phyloP scores from a whole-genome alignment of 1,284 basidiomycete genomes.

The Moniliella sp. region DNA sequence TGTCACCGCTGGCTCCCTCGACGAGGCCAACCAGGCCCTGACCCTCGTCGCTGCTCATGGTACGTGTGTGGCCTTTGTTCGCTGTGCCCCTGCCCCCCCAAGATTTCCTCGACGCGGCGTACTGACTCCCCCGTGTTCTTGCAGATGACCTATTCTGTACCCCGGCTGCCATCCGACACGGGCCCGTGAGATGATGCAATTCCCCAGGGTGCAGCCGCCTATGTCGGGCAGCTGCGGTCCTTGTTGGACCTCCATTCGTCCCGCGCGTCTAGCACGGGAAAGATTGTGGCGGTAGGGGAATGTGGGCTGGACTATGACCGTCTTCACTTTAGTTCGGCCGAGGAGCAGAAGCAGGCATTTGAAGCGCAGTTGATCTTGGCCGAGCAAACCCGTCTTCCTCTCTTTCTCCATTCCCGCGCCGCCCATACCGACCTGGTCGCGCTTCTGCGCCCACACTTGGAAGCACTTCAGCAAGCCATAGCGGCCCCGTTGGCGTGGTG shows the following conservation, averaged over 20 bases:
- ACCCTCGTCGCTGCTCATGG: conserved; percentile 45
- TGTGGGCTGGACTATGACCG: conserved; percentile 75
- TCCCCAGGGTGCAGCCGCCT: conserved; percentile 42
- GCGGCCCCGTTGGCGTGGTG: conserved; percentile 41
- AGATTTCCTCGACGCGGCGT: neutral
- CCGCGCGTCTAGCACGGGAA: neutral
- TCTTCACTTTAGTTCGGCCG: conserved; percentile 47
- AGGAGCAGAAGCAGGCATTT: conserved; percentile 50
- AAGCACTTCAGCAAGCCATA: conserved; percentile 1
- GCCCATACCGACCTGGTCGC: conserved; percentile 45
- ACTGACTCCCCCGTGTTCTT: conserved; percentile 1
- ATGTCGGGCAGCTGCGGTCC: conserved; percentile 40
- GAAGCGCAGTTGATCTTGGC: conserved; percentile 51
- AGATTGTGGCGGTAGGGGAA: conserved; percentile 52
- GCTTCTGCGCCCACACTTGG: conserved; percentile 38
- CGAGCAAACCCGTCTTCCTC: conserved; percentile 50
- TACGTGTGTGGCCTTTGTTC: conserved; percentile 19
- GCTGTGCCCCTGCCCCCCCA: neutral
- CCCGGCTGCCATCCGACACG: conserved; percentile 67
- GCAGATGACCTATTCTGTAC: conserved; percentile 47
- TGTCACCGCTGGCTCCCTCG: conserved; percentile 55
- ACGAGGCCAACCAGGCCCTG: conserved; percentile 47
- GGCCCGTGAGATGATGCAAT: conserved; percentile 52
- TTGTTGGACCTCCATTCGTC: conserved; percentile 3
- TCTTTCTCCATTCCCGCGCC: conserved; percentile 66